Evolutionary conservation across 192 early-diverging fungal species (phyloP).

Genomic region (Backusella australiensis): DNA sequence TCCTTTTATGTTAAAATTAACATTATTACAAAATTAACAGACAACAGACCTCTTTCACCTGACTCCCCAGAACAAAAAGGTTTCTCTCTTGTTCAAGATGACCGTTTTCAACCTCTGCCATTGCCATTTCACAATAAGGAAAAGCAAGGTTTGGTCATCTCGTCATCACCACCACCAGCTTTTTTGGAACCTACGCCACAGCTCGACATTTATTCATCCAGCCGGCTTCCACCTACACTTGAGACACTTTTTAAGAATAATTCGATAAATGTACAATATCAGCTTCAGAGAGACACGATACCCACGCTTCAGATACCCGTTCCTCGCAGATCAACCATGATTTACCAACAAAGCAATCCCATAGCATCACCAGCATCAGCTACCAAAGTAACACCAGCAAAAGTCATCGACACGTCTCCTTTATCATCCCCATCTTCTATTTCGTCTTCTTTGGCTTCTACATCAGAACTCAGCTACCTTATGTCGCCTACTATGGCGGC

Average conservation of each 20-base stretch:
- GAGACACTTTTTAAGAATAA: background rate
- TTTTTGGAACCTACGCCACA: slow-evolving; percentile 6
- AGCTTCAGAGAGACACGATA: background rate
- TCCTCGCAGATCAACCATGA: slow-evolving; percentile 5
- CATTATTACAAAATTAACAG: background rate
- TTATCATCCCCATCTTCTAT: background rate
- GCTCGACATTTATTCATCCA: background rate
- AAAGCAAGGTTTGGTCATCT: slow-evolving; percentile 6
- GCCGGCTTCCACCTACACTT: background rate
- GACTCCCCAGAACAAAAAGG: slow-evolving; percentile 2
- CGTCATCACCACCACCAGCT: background rate
- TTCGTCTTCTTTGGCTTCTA: background rate
- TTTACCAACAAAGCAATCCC: background rate
- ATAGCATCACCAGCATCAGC: background rate
- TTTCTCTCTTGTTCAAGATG: background rate
- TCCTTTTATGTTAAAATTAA: slow-evolving; percentile 4
- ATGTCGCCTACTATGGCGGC: slow-evolving; percentile 23
- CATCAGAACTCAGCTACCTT: slow-evolving; percentile 2
- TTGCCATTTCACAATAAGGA: background rate
- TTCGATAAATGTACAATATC: background rate
- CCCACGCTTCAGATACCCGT: slow-evolving; percentile 5
- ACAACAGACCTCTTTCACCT: slow-evolving; percentile 17
- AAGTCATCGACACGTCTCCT: background rate
- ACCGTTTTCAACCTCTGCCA: background rate
- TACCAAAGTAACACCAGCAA: background rate